Percentiles rank a stretch among this genome's conserved stretches.
These are phyloP conservation scores for Gardenia jasminoides DNA, from an alignment of 257 asterid species.

Conservation along the genomic window DNA sequence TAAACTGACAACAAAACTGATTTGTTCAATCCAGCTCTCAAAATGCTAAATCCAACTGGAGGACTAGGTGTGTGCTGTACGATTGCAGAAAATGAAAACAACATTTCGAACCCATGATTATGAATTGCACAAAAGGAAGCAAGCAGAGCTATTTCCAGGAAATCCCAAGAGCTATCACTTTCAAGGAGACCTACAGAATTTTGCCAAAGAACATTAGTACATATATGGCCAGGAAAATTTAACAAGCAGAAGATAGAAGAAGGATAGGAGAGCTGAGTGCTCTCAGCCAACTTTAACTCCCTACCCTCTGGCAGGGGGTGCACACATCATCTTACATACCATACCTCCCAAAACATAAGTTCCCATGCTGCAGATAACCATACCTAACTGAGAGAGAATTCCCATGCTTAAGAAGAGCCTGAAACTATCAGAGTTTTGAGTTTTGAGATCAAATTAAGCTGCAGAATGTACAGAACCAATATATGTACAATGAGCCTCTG, in stretches of 20 bases:
- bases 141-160: conserved; percentile 80
- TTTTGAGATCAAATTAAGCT: conserved; percentile 76
- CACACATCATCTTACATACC: neutral
- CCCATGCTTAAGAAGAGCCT: conserved; percentile 61
- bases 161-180: conserved; percentile 75
- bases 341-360: conserved; percentile 6
- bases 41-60: conserved; percentile 95
- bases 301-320: neutral
- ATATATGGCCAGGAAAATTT: neutral
- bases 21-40: conserved; percentile 96
- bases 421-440: too few species aligned
- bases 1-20: conserved; percentile 96
- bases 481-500: conserved; percentile 82
- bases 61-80: conserved; percentile 80
- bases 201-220: conserved; percentile 16
- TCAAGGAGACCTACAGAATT: conserved; percentile 73
- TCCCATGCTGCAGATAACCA: conserved; percentile 25
- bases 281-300: too few species aligned
- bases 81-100: conserved; percentile 90
- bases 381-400: conserved; percentile 86
- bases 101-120: conserved; percentile 86
- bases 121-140: conserved; percentile 94
- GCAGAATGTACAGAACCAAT: conserved; percentile 90
- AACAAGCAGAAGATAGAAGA: too few species aligned
- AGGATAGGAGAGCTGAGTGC: too few species aligned